Conservation (phyloP, 805 yeast species). For the Saturnispora silvae region DNA sequence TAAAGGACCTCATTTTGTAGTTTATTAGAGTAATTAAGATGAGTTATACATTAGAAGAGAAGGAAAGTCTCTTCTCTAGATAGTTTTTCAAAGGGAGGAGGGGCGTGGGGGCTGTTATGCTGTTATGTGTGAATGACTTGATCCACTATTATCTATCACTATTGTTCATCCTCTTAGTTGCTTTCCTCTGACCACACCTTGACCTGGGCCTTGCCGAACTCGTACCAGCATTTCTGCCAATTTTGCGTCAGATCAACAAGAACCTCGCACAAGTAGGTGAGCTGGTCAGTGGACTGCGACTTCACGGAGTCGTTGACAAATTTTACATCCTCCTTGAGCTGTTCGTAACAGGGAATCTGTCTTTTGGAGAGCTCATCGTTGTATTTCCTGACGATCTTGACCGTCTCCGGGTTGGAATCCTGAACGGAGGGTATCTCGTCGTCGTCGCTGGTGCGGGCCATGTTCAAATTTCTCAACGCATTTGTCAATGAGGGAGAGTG, state of each 20-base stretch:
- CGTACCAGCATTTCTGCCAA: slow-evolving; percentile 22
- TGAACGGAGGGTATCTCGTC: slow-evolving; percentile 8
- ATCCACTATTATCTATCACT: too few species aligned
- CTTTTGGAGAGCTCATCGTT: slow-evolving; percentile 27
- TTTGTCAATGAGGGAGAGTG: slow-evolving; percentile 27
- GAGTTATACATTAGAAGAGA: too few species aligned
- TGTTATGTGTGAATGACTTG: too few species aligned
- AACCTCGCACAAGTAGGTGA: slow-evolving; percentile 11
- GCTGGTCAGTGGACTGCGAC: slow-evolving; percentile 25
- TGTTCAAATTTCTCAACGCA: slow-evolving; percentile 21
- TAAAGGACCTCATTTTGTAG: too few species aligned
- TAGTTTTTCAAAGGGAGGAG: too few species aligned
- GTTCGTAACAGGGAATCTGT: slow-evolving; percentile 37
- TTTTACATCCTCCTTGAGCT: slow-evolving; percentile 33
- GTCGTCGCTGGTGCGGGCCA: slow-evolving; percentile 2
- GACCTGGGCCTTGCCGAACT: slow-evolving; percentile 16
- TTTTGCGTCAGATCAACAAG: slow-evolving; percentile 14
- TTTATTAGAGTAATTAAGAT: too few species aligned
- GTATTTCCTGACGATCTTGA: slow-evolving; percentile 15
- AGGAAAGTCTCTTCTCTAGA: too few species aligned
- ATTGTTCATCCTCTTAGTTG: too few species aligned
- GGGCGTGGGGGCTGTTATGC: too few species aligned
- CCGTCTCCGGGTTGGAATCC: slow-evolving; percentile 6
- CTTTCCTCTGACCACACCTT: too few species aligned
- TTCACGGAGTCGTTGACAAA: slow-evolving; percentile 35